These are phyloP conservation scores for Boletus rubescentipes DNA, from an alignment of 768 basidiomycete species.

Conservation along the genomic window DNA sequence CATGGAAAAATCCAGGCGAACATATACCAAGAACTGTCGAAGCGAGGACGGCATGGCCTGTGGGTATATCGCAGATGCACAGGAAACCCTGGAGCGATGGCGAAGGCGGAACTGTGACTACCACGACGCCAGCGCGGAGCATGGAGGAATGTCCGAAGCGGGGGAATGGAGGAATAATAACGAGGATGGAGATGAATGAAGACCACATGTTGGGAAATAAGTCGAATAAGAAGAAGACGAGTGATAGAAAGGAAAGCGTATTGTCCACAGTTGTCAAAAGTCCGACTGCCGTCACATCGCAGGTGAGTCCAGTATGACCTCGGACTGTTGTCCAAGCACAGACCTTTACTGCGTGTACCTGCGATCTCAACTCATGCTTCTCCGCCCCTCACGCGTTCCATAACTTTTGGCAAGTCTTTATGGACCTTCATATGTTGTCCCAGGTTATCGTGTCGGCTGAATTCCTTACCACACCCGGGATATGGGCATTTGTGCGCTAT, in stretches of 20 bases:
- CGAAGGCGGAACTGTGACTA: slow-evolving; percentile 14
- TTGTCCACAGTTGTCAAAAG: slow-evolving; percentile 25
- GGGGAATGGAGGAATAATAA: slow-evolving; percentile 20
- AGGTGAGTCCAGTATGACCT: slow-evolving; percentile 19
- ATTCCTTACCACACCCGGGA: slow-evolving; percentile 79
- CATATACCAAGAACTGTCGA: slow-evolving; percentile 19
- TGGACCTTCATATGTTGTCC: slow-evolving; percentile 88
- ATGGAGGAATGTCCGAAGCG: slow-evolving; percentile 26
- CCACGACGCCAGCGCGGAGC: slow-evolving; percentile 16
- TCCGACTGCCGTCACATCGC: slow-evolving; percentile 26
- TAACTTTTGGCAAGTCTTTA: slow-evolving; percentile 35
- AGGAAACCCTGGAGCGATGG: slow-evolving; percentile 9
- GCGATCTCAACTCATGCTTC: slow-evolving; percentile 18
- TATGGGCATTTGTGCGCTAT: slow-evolving; percentile 80
- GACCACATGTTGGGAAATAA: slow-evolving; percentile 27
- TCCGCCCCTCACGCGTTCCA: slow-evolving; percentile 27
- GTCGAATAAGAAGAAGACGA: slow-evolving; percentile 20
- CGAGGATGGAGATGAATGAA: slow-evolving; percentile 20
- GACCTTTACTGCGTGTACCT: slow-evolving; percentile 14
- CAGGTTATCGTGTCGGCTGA: slow-evolving; percentile 85
- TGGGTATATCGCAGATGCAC: slow-evolving; percentile 22
- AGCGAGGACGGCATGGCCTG: slow-evolving; percentile 18
- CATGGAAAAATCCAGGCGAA: slow-evolving; percentile 22
- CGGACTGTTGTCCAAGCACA: slow-evolving; percentile 21
- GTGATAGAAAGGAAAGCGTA: slow-evolving; percentile 23